Evolutionary conservation across 2,329 filamentous ascomycete species (phyloP).

Genomic region (Ophidiomyces ophidiicola): DNA sequence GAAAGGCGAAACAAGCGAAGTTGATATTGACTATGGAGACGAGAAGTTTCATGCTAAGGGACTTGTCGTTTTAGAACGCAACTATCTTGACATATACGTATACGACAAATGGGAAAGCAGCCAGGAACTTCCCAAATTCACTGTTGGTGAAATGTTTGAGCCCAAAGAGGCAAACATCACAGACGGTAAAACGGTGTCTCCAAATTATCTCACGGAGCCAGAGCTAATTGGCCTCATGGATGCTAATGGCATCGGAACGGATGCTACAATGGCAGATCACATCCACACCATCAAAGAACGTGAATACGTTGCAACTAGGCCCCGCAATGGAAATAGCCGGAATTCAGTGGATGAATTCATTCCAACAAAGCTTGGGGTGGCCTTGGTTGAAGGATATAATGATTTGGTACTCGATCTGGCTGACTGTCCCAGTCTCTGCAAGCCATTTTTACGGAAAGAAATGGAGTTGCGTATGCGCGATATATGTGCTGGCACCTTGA

Average conservation of each 20-base stretch:
- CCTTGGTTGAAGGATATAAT: slow-evolving; percentile 88
- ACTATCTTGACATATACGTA: slow-evolving; percentile 89
- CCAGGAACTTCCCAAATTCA: slow-evolving; percentile 66
- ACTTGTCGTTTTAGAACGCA: slow-evolving; percentile 70
- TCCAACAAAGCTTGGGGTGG: slow-evolving; percentile 79
- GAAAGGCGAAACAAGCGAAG: slow-evolving; percentile 68
- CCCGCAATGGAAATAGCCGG: slow-evolving; percentile 36
- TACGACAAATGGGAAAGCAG: slow-evolving; percentile 96
- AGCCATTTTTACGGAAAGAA: slow-evolving; percentile 92
- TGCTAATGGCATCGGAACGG: slow-evolving; percentile 93
- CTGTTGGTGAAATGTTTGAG: slow-evolving; percentile 67
- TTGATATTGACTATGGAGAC: slow-evolving; percentile 71
- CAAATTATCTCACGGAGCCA: slow-evolving; percentile 81
- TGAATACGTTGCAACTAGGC: slow-evolving; percentile 64
- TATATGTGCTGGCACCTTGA: slow-evolving; percentile 78
- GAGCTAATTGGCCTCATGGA: slow-evolving; percentile 96
- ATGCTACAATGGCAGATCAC: slow-evolving; percentile 98
- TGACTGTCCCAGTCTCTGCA: slow-evolving; percentile 58
- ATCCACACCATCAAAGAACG: slow-evolving; percentile 90
- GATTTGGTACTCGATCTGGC: slow-evolving; percentile 75
- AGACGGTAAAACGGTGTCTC: slow-evolving; percentile 79
- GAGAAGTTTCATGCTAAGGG: slow-evolving; percentile 75
- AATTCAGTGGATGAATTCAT: slow-evolving; percentile 68
- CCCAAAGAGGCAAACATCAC: slow-evolving; percentile 80
- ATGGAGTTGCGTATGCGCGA: slow-evolving; percentile 97